Base-by-base conservation (phyloP, 78 protist species). In the Dictyostelium citrinum region DNA sequence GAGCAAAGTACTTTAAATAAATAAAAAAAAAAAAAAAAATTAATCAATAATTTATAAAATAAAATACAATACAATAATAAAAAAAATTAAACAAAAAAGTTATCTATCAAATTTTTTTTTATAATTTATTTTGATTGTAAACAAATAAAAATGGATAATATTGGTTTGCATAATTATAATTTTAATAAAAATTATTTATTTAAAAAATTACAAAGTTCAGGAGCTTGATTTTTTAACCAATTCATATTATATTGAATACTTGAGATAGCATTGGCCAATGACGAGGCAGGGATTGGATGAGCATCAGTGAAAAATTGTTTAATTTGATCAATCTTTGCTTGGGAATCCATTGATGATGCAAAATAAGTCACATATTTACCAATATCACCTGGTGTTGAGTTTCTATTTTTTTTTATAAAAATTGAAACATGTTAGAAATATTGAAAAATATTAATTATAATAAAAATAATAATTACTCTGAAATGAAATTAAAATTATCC, bases 191-290 rank as follows among this genome's bases (percentile, higher is more conserved):
- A 64, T 33, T 74, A 74, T 37, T 74, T 74, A 37, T 78, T 29
- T 46, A 5, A 5, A 6, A 78, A 78, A 24, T 78, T 49, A 46
- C 60, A 78, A 46, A 78, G 35, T 46, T 78, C n/a, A 46, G 41
- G 41, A 0, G 88, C 70, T 58, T 82, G 70, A 7, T n/a, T 43
- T 82, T 82, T 41, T 20, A 82, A 35, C 88, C 88, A 82, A 35
- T 58, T 45, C 70, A 82, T 82, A 64, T 82, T 82, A 14, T 58
- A 31, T 39, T 82, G 70, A 27, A 82, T 64, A 41, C 75, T 41
- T n/a, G 70, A 75, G 6, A 82, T 37, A 1, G 88, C 33, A 27
- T n/a, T 35, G 35, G 70, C 29, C 8, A 64, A 58, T 0, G 75
- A 27, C 5, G 35, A 27, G 22, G 31, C 24, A 5, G 88, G 88